Evolutionary conservation across 1,139 yeast species (phyloP).

Genomic region (Petasospora rhodanensis): DNA sequence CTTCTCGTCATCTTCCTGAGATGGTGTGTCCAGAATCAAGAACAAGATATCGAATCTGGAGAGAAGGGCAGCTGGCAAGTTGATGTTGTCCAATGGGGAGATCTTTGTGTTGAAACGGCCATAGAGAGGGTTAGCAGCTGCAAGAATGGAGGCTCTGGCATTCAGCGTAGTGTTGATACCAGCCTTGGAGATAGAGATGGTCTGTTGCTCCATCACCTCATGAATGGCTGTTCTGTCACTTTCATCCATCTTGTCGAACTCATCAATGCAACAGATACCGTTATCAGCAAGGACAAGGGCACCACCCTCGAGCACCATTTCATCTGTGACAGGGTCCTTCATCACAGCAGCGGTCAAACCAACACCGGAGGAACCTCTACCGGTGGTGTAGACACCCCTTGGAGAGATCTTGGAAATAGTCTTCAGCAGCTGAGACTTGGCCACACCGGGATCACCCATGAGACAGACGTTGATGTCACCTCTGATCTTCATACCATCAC

Average conservation of each 20-base stretch:
- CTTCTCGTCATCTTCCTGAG: slow-evolving; percentile 73
- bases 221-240: slow-evolving; percentile 95
- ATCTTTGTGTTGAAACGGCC: slow-evolving; percentile 90
- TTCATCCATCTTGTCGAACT: slow-evolving; percentile 98
- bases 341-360: slow-evolving; percentile 99
- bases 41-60: slow-evolving; percentile 93
- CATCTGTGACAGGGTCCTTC: slow-evolving; percentile 98
- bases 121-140: slow-evolving; percentile 96
- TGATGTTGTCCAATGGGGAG: slow-evolving; percentile 93
- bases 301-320: slow-evolving; percentile 98
- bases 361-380: slow-evolving; percentile 98
- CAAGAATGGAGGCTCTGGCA: slow-evolving; percentile 92
- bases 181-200: slow-evolving; percentile 95
- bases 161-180: slow-evolving; percentile 96
- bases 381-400: slow-evolving; percentile 95
- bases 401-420: slow-evolving; percentile 93
- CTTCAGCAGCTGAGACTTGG: slow-evolving; percentile 92
- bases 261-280: slow-evolving; percentile 98
- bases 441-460: slow-evolving; percentile 99
- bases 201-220: slow-evolving; percentile 99
- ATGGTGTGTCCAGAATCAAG: slow-evolving; percentile 81
- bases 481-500: slow-evolving; percentile 95
- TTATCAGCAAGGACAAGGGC: slow-evolving; percentile 96
- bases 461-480: slow-evolving; percentile 96
- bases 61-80: slow-evolving; percentile 91